Base-by-base conservation (phyloP, 768 basidiomycete genomes). In the Porpolomopsis calyptriformis region DNA sequence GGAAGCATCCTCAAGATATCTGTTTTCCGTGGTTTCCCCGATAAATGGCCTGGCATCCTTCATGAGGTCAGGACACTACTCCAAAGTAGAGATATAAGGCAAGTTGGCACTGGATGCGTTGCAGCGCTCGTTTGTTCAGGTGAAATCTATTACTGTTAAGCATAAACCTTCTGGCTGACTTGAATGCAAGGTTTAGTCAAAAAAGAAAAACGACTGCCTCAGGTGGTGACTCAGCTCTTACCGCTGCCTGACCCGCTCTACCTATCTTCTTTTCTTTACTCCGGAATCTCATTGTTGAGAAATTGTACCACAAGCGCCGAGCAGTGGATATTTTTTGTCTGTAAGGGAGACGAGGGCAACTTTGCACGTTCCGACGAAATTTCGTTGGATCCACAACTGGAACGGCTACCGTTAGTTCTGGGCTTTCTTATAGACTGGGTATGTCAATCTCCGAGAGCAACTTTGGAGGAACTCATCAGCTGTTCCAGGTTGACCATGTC, bases 81-180 rank as follows among this genome's bases (percentile, higher is more conserved):
- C 33, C 63, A 58, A 7, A 85, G 82, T 49, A 68, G 69, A 29
- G 70, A 85, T 34, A 74, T 87, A 26, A 69, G 73, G 18, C 77
- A 90, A 51, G 83, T 91, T 1, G 80, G 82, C 46, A 88, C 87
- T 1, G 91, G 88, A 20, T 81, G 85, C 54, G 68, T 89, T 14
- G 84, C 85, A 0, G 62, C 79, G 14, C 68, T 92, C 44, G 91
- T 93, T 62, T 73, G 81, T 82, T 84, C 69, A 72, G 80, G 81
- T 84, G 44, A 38, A 12, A 74, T 64, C 2, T n/a, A 23, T 33
- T 22, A 36, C 35, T 31, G 40, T 16, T 20, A 20, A 16, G 5
- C 9, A 4, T 36, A 6, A 18, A 24, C 26, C 18, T 36, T 45
- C 22, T 26, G 38, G 20, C 23, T 40, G 18, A 19, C 24, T 18